Evolutionary conservation across 1,284 basidiomycete genomes (phyloP).

Genomic region (Ganoderma resinaceum): DNA sequence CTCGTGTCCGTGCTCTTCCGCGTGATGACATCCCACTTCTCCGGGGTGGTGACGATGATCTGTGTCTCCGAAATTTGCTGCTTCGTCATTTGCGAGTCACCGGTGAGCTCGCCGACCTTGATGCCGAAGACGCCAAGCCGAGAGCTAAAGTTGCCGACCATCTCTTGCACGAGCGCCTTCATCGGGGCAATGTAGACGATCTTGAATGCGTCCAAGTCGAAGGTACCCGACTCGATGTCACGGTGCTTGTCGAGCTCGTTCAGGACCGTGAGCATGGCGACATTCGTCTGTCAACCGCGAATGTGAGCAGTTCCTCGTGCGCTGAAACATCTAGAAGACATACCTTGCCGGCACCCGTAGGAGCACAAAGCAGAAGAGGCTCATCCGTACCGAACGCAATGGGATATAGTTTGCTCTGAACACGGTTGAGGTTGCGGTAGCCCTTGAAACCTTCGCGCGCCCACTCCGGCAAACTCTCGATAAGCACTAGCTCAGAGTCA

Average conservation of each 20-base stretch:
- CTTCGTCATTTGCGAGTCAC: conserved; percentile 98
- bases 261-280: conserved; percentile 94
- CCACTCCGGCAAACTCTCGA: conserved; percentile 86
- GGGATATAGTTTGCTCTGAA: conserved; percentile 95
- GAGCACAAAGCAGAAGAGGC: conserved; percentile 95
- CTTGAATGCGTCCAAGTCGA: conserved; percentile 94
- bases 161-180: conserved; percentile 98
- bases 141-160: conserved; percentile 93
- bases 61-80: conserved; percentile 97
- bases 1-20: conserved; percentile 97
- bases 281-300: conserved; percentile 79
- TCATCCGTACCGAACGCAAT: conserved; percentile 95
- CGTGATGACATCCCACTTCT: conserved; percentile 99
- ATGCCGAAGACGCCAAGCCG: conserved; percentile 87
- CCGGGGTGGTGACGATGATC: conserved; percentile 98
- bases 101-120: conserved; percentile 95
- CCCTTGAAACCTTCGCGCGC: conserved; percentile 85
- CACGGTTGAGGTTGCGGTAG: conserved; percentile 85
- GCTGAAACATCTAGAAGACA: conserved; percentile 28
- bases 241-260: conserved; percentile 89
- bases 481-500: conserved; percentile 79
- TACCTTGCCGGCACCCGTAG: conserved; percentile 98
- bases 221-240: conserved; percentile 82
- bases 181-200: conserved; percentile 99
- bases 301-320: not conserved